Evolutionary conservation across 345 rosid genomes (phyloP).

Genomic region (Ailanthus altissimus): DNA sequence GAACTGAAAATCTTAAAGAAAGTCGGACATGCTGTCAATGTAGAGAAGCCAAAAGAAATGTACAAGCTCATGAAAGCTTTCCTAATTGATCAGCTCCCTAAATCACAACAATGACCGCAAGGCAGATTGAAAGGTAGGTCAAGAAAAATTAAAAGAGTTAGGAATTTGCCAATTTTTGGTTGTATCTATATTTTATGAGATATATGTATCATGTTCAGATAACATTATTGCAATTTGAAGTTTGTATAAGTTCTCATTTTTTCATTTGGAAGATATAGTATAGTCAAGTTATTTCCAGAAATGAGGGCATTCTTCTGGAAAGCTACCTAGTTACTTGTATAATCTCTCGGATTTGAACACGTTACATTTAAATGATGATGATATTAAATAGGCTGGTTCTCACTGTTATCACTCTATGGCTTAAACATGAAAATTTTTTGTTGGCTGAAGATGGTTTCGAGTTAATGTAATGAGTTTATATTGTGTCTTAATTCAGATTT

Average conservation of each 20-base stretch:
- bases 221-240: conserved; percentile 2
- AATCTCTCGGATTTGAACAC: background rate
- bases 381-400: background rate
- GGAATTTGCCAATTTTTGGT: background rate
- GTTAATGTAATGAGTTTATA: no score
- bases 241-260: conserved; percentile 1
- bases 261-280: background rate
- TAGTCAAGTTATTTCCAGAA: background rate
- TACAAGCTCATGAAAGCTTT: conserved; percentile 62
- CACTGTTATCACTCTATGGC: no score
- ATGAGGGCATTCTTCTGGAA: background rate
- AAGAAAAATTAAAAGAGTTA: background rate
- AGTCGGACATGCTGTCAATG: conserved; percentile 75
- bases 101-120: conserved; percentile 36
- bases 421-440: no score
- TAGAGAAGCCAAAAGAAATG: conserved; percentile 70
- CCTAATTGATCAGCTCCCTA: conserved; percentile 45
- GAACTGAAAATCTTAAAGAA: conserved; percentile 60
- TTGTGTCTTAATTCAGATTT: no score
- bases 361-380: background rate
- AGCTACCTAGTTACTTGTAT: background rate
- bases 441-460: no score
- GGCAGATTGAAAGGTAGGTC: conserved; percentile 32
- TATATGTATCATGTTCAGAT: background rate
- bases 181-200: background rate